Conservation (phyloP, 2,329 filamentous ascomycete genomes). For the Cladosporium velox region DNA sequence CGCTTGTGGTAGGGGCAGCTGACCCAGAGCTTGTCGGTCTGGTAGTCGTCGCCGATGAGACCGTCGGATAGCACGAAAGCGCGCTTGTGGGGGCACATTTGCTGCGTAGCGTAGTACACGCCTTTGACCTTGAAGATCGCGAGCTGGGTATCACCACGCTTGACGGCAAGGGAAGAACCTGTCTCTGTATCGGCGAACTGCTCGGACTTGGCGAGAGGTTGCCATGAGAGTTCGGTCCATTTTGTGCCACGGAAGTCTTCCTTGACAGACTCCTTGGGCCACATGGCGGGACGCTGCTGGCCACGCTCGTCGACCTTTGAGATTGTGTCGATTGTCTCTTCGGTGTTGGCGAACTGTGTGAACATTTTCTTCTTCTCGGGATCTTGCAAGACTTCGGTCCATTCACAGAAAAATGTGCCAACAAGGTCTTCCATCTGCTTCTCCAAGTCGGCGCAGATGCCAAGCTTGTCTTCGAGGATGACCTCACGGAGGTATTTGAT, state of each 20-base stretch:
- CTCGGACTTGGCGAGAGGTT: conserved; percentile 71
- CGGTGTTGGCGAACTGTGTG: conserved; percentile 80
- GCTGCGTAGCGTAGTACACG: conserved; percentile 80
- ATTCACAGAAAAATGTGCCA: conserved; percentile 84
- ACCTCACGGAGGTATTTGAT: conserved; percentile 82
- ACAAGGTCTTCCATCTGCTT: conserved; percentile 86
- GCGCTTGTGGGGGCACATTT: conserved; percentile 93
- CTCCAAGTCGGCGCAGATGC: conserved; percentile 81
- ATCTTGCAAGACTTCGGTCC: conserved; percentile 76
- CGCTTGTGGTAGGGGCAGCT: conserved; percentile 88
- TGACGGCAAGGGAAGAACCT: conserved; percentile 74
- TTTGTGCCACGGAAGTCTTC: conserved; percentile 71
- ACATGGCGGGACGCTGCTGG: conserved; percentile 74
- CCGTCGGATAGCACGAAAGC: conserved; percentile 88
- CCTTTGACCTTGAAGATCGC: conserved; percentile 83
- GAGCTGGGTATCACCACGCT: conserved; percentile 85
- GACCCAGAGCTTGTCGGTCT: conserved; percentile 71
- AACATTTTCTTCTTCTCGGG: conserved; percentile 70
- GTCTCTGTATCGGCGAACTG: conserved; percentile 72
- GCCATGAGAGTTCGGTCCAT: conserved; percentile 73
- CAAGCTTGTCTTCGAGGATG: conserved; percentile 80
- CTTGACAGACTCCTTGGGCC: conserved; percentile 67
- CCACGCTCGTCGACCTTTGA: conserved; percentile 72
- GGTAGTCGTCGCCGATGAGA: conserved; percentile 68
- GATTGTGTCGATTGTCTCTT: conserved; percentile 65